Percentiles rank a stretch among this genome's conserved stretches.
phyloP scores from a whole-genome alignment of 2,329 filamentous ascomycete genomes.

The Coccinonectria pachysandricola region DNA sequence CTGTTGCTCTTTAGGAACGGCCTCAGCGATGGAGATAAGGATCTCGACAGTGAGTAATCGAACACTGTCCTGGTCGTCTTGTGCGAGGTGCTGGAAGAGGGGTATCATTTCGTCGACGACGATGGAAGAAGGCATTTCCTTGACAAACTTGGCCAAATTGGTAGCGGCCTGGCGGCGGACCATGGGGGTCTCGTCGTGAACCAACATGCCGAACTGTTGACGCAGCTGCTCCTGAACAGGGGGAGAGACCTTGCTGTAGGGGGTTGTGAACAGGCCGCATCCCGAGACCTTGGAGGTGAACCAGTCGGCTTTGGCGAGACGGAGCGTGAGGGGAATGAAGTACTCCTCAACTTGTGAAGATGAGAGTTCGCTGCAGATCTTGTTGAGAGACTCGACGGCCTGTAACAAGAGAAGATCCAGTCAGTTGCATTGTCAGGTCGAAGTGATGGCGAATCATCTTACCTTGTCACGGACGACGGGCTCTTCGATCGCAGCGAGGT shows the following conservation, averaged over 20 bases:
- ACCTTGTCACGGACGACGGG: conserved; percentile 97
- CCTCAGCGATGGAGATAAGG: conserved; percentile 90
- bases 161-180: conserved; percentile 93
- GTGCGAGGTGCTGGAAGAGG: conserved; percentile 91
- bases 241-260: conserved; percentile 83
- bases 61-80: conserved; percentile 96
- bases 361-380: conserved; percentile 90
- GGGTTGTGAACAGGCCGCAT: conserved; percentile 85
- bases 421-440: conserved; percentile 1
- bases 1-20: conserved; percentile 96
- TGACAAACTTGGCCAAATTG: conserved; percentile 94
- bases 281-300: conserved; percentile 99
- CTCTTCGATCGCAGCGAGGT: conserved; percentile 96
- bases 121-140: conserved; percentile 84
- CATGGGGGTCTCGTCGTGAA: conserved; percentile 99
- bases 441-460: conserved; percentile 16
- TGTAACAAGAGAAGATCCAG: conserved; percentile 26
- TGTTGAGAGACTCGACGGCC: conserved; percentile 98
- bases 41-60: conserved; percentile 92
- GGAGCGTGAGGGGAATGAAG: conserved; percentile 90
- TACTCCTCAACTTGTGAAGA: conserved; percentile 90
- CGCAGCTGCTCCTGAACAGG: conserved; percentile 85
- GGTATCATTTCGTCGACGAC: conserved; percentile 99
- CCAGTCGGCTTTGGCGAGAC: conserved; percentile 98
- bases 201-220: conserved; percentile 83